Base-by-base conservation (phyloP, 2,329 filamentous ascomycete genomes). In the Raffaelea albimanens region DNA sequence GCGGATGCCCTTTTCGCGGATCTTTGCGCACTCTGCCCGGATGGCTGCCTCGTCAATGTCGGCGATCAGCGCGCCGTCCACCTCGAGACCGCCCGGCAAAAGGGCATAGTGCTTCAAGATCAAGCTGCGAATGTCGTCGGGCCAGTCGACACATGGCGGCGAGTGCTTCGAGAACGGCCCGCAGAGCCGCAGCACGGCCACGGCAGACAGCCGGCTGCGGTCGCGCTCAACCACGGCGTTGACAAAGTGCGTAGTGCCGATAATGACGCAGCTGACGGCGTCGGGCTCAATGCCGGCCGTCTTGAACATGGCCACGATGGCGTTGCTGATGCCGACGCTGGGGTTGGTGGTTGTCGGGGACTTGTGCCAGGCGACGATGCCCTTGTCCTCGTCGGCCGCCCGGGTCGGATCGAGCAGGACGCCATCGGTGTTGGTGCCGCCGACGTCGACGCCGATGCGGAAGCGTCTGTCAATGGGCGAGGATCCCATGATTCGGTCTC, bases 171-270 rank as follows among this genome's bases (percentile, higher is more conserved):
- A 70, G 51, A 75, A 80, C 0, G 73, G 71, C 0, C 75, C 72
- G 40, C 71, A 75, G 5, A 80, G 66, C 5, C 76, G 68, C 16
- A 80, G 55, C 2, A 79, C 73, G 2, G 74, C 76, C 5, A 80
- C 74, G 5, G 59, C 63, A 14, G 68, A 66, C 3, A 80, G 59
- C 2, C 72, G 67, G 2, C 65, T 56, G 8, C 63, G 63, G 50
- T 80, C 75, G 40, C 70, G 63, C 57, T 79, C 73, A 1, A 80
- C 64, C 3, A 80, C 71, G 9, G 75, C 75, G 50, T 80, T 80
- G 54, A 80, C 67, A 53, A 80, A 80, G 50, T 80, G 75, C 1
- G 76, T 79, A 1, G 71, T 75, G 45, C 73, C 73, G 51, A 77
- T 74, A 2, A 71, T 73, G 14, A 76, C 67, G 50, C 68, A 70